Conservation (phyloP, 345 rosid genomes). For the Acer campestre region DNA sequence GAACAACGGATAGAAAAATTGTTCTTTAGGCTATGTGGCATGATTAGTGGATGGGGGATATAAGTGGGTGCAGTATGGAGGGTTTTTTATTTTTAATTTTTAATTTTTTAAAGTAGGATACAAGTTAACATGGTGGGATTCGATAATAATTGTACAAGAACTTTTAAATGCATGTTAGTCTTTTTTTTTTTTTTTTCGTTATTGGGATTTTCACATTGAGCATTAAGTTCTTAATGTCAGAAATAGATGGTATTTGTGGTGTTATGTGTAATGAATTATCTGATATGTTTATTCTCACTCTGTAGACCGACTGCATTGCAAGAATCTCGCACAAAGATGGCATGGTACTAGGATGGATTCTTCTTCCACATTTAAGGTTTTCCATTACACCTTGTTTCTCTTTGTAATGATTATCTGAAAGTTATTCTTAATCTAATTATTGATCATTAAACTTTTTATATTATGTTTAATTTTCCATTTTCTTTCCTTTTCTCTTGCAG, state of each 20-base stretch:
- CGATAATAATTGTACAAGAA: not conserved
- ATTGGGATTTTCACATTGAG: not conserved
- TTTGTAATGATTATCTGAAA: not conserved
- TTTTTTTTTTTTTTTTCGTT: not conserved
- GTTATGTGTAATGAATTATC: not conserved
- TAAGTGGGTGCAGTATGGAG: not conserved
- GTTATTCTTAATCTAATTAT: not conserved
- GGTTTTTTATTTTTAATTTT: not conserved
- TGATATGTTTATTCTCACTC: constrained; percentile 14
- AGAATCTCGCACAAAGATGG: constrained; percentile 80
- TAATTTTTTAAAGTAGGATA: not conserved
- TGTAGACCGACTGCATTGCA: constrained; percentile 91
- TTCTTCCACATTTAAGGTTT: constrained; percentile 78
- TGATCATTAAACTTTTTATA: not conserved
- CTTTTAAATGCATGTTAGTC: not conserved
- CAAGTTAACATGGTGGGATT: not conserved
- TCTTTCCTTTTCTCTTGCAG: constrained; percentile 38
- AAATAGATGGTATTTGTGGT: not conserved
- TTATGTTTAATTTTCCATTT: not conserved
- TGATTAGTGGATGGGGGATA: not conserved
- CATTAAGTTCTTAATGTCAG: not conserved
- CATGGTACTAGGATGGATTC: constrained; percentile 74
- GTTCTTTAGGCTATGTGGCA: not conserved
- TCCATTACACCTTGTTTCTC: constrained; percentile 6
- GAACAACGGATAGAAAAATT: not conserved